These are phyloP conservation scores for Plenodomus tracheiphilus DNA, from an alignment of 2,329 filamentous ascomycete genomes.

Conservation along the genomic window DNA sequence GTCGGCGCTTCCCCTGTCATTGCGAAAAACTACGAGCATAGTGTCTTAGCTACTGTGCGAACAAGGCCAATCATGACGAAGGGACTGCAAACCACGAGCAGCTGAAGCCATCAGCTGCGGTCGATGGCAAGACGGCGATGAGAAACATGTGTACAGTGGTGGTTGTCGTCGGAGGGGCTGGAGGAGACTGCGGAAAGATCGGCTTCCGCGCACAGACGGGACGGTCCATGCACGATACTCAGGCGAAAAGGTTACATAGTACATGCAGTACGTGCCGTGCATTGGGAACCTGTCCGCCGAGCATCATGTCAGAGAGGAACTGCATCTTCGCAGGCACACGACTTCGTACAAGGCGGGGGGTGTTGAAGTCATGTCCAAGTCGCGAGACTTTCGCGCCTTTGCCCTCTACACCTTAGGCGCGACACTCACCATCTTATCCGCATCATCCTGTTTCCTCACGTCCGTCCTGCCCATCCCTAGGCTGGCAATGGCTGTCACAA, in stretches of 20 bases:
- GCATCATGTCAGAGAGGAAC: not conserved
- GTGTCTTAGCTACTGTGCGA: not conserved
- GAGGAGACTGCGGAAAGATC: not conserved
- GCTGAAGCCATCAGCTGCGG: not conserved
- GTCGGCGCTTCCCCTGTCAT: conserved; percentile 6
- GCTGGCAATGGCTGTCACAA: conserved; percentile 12
- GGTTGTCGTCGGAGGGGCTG: not conserved
- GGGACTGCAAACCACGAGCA: not conserved
- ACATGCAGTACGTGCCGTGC: too few species aligned
- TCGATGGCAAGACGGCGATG: not conserved
- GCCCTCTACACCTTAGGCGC: too few species aligned
- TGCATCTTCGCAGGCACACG: too few species aligned
- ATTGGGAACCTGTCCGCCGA: not conserved
- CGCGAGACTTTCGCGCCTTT: too few species aligned
- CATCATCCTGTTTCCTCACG: conserved; percentile 19
- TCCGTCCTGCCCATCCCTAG: conserved; percentile 32
- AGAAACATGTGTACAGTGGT: not conserved
- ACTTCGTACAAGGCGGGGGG: too few species aligned
- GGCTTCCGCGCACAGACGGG: not conserved
- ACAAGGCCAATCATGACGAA: not conserved
- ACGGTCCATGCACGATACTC: not conserved
- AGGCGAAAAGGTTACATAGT: not conserved
- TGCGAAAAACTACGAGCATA: not conserved
- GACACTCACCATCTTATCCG: not conserved
- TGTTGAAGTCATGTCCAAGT: too few species aligned